Percentiles rank a stretch among this genome's conserved stretches.
These are phyloP conservation scores for Neopestalotiopsis sp. DNA, from an alignment of 2,329 filamentous ascomycete species.

Conservation along the genomic window DNA sequence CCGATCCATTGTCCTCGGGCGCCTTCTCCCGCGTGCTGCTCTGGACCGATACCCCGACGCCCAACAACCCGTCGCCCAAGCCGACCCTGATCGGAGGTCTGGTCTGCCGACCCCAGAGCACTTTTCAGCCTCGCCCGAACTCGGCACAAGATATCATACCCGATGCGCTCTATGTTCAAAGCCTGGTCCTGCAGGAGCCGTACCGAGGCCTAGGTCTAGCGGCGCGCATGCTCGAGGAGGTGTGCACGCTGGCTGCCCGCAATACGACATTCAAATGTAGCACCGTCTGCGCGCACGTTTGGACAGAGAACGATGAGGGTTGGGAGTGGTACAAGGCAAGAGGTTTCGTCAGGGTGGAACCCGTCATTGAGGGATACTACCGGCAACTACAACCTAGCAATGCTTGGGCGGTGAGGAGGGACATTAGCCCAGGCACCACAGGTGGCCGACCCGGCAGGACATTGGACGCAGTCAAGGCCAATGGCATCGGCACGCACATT, in stretches of 20 bases:
- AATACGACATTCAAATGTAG: conserved; percentile 40
- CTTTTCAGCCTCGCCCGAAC: conserved; percentile 25
- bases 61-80: conserved; percentile 40
- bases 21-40: conserved; percentile 66
- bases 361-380: conserved; percentile 62
- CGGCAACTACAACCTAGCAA: conserved; percentile 64
- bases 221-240: conserved; percentile 59
- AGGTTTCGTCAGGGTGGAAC: conserved; percentile 56
- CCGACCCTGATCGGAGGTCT: conserved; percentile 60
- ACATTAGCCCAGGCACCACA: conserved; percentile 37
- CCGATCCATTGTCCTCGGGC: conserved; percentile 52
- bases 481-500: conserved; percentile 10
- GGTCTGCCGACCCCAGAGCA: conserved; percentile 66
- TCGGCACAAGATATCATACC: conserved; percentile 32
- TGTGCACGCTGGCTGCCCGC: conserved; percentile 47
- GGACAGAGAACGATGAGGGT: conserved; percentile 69
- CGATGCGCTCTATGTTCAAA: conserved; percentile 67
- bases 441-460: conserved; percentile 20
- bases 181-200: conserved; percentile 65
- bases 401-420: conserved; percentile 63
- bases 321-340: conserved; percentile 65
- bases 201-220: conserved; percentile 66
- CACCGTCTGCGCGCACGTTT: conserved; percentile 68
- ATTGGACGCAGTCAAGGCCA: conserved; percentile 16
- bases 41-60: conserved; percentile 51